Percentiles rank a stretch among this genome's conserved stretches.
Evolutionary conservation across 768 basidiomycete genomes (phyloP).

Genomic region (Hygrocybe coccinea): DNA sequence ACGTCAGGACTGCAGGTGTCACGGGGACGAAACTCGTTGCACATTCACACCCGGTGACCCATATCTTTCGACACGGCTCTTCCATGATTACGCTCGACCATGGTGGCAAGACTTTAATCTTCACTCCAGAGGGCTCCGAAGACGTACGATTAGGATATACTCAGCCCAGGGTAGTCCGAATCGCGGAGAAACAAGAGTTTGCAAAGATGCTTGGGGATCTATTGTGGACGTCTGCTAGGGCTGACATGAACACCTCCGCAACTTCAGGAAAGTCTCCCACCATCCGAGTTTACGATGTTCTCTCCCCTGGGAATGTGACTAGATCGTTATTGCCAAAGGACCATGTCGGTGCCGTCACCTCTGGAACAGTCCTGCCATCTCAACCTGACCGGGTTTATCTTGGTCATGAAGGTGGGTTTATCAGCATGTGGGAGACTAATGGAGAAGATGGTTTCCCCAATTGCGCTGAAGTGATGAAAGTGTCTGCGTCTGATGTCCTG

Average conservation of each 20-base stretch:
- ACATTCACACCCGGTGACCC: slow-evolving; percentile 62
- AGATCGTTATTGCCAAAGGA: slow-evolving; percentile 58
- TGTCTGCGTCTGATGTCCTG: slow-evolving; percentile 76
- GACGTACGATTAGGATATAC: slow-evolving; percentile 46
- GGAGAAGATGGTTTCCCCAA: slow-evolving; percentile 52
- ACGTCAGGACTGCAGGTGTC: slow-evolving; percentile 57
- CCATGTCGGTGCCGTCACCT: slow-evolving; percentile 76
- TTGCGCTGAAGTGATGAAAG: slow-evolving; percentile 74
- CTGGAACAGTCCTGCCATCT: slow-evolving; percentile 70
- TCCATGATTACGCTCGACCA: slow-evolving; percentile 84
- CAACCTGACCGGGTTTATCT: slow-evolving; percentile 67
- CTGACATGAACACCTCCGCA: slow-evolving; percentile 42
- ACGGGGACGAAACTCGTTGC: slow-evolving; percentile 53
- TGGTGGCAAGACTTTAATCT: slow-evolving; percentile 75
- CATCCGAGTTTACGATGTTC: slow-evolving; percentile 76
- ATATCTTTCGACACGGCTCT: slow-evolving; percentile 67
- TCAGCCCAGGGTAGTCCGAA: slow-evolving; percentile 55
- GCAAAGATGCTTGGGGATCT: slow-evolving; percentile 66
- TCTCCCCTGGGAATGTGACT: slow-evolving; percentile 52
- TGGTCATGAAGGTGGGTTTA: slow-evolving; percentile 87
- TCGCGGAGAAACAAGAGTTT: slow-evolving; percentile 80
- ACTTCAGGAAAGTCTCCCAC: slow-evolving; percentile 53
- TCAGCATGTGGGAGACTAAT: slow-evolving; percentile 73
- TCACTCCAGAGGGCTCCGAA: slow-evolving; percentile 44
- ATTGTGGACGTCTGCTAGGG: slow-evolving; percentile 76